A percentile compares a stretch with the other conserved stretches of the same genome.
These are phyloP conservation scores for Salix exigua DNA, from an alignment of 345 rosid genomes.

Conservation along the genomic window DNA sequence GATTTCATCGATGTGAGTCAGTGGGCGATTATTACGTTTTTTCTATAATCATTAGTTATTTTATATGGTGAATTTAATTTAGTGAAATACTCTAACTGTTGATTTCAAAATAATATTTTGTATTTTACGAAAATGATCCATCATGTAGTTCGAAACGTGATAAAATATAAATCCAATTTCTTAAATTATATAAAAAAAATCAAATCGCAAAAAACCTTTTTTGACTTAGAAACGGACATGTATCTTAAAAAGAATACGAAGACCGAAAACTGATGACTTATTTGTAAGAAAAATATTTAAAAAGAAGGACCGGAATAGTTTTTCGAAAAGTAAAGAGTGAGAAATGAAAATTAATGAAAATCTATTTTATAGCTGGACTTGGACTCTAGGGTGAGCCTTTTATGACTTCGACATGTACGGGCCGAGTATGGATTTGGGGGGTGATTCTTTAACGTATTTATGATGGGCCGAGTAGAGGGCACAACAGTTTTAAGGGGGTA, in stretches of 20 bases:
- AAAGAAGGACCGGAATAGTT: neutral
- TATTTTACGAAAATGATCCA: no score
- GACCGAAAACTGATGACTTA: neutral
- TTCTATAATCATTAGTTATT: no score
- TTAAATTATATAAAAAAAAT: no score
- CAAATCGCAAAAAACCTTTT: no score
- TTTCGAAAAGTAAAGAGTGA: neutral
- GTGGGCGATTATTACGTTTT: no score
- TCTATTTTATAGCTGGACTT: neutral
- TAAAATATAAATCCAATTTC: no score
- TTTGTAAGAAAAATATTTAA: neutral
- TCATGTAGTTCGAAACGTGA: no score
- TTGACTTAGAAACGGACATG: no score
- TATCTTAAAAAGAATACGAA: neutral
- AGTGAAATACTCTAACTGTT: no score
- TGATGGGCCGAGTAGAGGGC: neutral
- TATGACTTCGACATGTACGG: neutral
- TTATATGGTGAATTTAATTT: no score
- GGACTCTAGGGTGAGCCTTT: neutral
- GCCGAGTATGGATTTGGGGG: neutral
- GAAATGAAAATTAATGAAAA: neutral
- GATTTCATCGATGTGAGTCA: no score
- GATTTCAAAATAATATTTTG: no score
- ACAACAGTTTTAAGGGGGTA: neutral
- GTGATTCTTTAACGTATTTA: neutral